These are phyloP conservation scores for Penicillium diatomitis DNA, from an alignment of 495 filamentous ascomycete species.

Conservation along the genomic window DNA sequence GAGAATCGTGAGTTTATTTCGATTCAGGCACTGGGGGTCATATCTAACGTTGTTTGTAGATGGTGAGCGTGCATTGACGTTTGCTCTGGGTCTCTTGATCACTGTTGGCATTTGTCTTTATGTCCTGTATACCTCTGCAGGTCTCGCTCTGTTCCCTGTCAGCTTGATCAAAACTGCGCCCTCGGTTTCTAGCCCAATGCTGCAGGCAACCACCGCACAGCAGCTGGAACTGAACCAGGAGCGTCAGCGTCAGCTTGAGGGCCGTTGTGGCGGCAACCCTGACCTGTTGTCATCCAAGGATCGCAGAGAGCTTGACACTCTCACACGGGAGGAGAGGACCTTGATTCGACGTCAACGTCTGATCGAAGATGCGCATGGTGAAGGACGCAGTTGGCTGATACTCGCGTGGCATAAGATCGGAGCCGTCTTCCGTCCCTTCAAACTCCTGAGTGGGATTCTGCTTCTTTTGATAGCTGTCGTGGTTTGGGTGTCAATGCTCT, in stretches of 20 bases:
- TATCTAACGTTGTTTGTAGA: constrained; percentile 34
- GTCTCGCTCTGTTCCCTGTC: constrained; percentile 81
- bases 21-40: too few species aligned
- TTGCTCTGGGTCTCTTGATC: constrained; percentile 75
- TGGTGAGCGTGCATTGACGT: constrained; percentile 86
- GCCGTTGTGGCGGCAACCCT: constrained; percentile 67
- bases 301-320: constrained; percentile 74
- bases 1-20: constrained; percentile 55
- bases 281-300: constrained; percentile 74
- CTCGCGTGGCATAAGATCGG: constrained; percentile 67
- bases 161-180: constrained; percentile 85
- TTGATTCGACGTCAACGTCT: constrained; percentile 82
- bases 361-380: constrained; percentile 68
- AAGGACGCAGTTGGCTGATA: constrained; percentile 59
- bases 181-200: constrained; percentile 63
- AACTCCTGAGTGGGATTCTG: constrained; percentile 74
- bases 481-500: constrained; percentile 84
- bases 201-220: constrained; percentile 63
- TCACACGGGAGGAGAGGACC: constrained; percentile 84
- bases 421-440: constrained; percentile 72
- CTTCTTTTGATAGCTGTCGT: constrained; percentile 61
- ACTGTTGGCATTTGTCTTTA: constrained; percentile 79
- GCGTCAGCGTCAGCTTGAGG: constrained; percentile 81
- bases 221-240: constrained; percentile 82
- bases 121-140: constrained; percentile 77